Percentiles rank a stretch among this genome's conserved stretches.
These are phyloP conservation scores for Beauveria varroae DNA, from an alignment of 2,329 filamentous ascomycete species.

Conservation along the genomic window DNA sequence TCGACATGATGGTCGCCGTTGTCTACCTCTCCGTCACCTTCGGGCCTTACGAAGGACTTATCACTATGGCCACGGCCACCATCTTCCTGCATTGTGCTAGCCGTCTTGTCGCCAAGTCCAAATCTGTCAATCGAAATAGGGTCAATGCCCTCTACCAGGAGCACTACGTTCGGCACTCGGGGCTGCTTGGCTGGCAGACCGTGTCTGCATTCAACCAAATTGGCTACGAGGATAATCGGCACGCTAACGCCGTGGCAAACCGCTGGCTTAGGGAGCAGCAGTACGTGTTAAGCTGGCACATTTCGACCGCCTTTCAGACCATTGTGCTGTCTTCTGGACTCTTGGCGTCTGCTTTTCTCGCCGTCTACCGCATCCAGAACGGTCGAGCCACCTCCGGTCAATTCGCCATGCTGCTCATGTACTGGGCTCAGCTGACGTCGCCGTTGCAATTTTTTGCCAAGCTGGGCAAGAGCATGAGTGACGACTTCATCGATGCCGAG, in stretches of 20 bases:
- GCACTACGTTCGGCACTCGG: slow-evolving; percentile 46
- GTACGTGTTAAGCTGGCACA: slow-evolving; percentile 35
- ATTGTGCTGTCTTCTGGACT: slow-evolving; percentile 63
- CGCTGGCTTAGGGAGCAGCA: slow-evolving; percentile 31
- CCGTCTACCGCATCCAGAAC: slow-evolving; percentile 59
- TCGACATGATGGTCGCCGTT: slow-evolving; percentile 52
- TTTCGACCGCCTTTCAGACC: slow-evolving; percentile 49
- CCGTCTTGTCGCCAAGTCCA: slow-evolving; percentile 43
- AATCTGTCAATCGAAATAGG: slow-evolving; percentile 40
- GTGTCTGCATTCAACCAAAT: slow-evolving; percentile 54
- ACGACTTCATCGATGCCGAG: slow-evolving; percentile 51
- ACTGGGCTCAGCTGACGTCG: slow-evolving; percentile 65
- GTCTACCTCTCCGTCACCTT: slow-evolving; percentile 52
- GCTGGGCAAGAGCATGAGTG: slow-evolving; percentile 48
- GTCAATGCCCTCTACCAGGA: slow-evolving; percentile 48
- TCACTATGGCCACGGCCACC: slow-evolving; percentile 50
- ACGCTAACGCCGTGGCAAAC: slow-evolving; percentile 40
- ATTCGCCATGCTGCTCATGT: slow-evolving; percentile 64
- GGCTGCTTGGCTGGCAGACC: slow-evolving; percentile 52
- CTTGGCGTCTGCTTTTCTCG: slow-evolving; percentile 53
- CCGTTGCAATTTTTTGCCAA: slow-evolving; percentile 63
- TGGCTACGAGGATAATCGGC: slow-evolving; percentile 46
- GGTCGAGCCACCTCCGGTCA: slow-evolving; percentile 54
- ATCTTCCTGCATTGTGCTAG: slow-evolving; percentile 49
- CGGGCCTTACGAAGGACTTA: slow-evolving; percentile 55